Evolutionary conservation across 2,329 filamentous ascomycete species (phyloP).

Genomic region (Aspergillus aculeatinus): DNA sequence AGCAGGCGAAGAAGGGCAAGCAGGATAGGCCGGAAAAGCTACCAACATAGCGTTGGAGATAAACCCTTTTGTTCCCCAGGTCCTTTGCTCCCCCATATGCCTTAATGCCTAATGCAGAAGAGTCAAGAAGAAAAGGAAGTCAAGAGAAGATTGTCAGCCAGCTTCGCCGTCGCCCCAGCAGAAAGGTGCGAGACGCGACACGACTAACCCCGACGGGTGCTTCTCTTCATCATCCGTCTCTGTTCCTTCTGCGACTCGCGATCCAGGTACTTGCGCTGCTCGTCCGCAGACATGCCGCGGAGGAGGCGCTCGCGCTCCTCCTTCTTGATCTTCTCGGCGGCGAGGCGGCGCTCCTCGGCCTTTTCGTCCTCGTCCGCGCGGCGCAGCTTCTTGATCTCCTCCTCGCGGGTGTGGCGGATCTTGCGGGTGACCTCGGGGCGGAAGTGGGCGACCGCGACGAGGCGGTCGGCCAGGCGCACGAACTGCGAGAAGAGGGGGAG

Average conservation of each 20-base stretch:
- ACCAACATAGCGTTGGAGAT: too few species aligned
- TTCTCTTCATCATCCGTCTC: constrained; percentile 63
- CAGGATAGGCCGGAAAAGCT: too few species aligned
- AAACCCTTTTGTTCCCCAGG: too few species aligned
- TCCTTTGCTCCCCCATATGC: too few species aligned
- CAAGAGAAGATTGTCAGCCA: too few species aligned
- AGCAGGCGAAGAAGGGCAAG: background rate
- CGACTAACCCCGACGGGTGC: constrained; percentile 52
- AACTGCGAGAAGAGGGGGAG: constrained; percentile 77
- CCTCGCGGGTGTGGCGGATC: constrained; percentile 75
- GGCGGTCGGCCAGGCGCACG: constrained; percentile 77
- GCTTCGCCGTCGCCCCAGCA: too few species aligned
- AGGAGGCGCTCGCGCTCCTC: constrained; percentile 84
- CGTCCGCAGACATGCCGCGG: constrained; percentile 73
- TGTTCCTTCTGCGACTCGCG: constrained; percentile 75
- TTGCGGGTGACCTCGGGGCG: constrained; percentile 86
- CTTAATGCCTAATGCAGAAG: background rate
- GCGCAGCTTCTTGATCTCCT: constrained; percentile 74
- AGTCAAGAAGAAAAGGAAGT: background rate
- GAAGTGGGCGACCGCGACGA: constrained; percentile 78
- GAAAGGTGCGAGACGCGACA: background rate
- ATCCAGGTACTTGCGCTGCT: constrained; percentile 81
- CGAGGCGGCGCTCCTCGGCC: constrained; percentile 58
- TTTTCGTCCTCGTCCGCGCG: constrained; percentile 73
- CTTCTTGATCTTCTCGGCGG: constrained; percentile 68